Percentiles rank a stretch among this genome's conserved stretches.
phyloP scores from a whole-genome alignment of 2,329 filamentous ascomycete genomes.

The Blastomyces parvus region DNA sequence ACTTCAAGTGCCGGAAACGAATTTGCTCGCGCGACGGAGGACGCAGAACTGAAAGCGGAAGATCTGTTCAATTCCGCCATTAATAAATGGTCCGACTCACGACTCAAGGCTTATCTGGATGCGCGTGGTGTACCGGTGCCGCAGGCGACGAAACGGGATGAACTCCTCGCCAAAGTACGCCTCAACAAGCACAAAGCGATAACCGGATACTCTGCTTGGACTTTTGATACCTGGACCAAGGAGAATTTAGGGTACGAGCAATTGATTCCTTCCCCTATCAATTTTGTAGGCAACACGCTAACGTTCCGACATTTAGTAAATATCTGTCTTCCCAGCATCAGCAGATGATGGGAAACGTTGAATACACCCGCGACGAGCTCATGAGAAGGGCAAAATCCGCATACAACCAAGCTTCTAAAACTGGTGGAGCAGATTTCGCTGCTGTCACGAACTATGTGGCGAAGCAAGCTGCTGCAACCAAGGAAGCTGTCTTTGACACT shows the following conservation, averaged over 20 bases:
- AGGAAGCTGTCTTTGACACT: constrained; percentile 58
- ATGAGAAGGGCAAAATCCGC: constrained; percentile 45
- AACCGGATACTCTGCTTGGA: constrained; percentile 61
- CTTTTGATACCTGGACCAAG: constrained; percentile 65
- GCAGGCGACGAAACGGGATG: constrained; percentile 59
- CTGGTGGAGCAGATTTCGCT: constrained; percentile 42
- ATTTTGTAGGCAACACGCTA: constrained; percentile 44
- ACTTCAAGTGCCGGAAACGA: constrained; percentile 67
- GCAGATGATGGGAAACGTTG: constrained; percentile 52
- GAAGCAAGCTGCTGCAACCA: constrained; percentile 53
- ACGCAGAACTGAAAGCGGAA: constrained; percentile 51
- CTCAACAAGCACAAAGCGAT: constrained; percentile 62
- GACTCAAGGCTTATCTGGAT: constrained; percentile 69
- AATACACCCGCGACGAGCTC: constrained; percentile 63
- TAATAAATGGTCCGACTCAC: constrained; percentile 61
- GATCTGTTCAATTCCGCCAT: constrained; percentile 58
- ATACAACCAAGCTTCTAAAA: constrained; percentile 40
- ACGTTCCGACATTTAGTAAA: constrained; percentile 35
- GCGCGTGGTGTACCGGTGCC: constrained; percentile 66
- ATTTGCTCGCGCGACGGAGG: constrained; percentile 65
- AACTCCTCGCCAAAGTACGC: constrained; percentile 65
- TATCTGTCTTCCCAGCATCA: constrained; percentile 42
- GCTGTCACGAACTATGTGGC: constrained; percentile 63
- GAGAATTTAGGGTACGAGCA: constrained; percentile 53
- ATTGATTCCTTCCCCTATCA: not conserved